These are phyloP conservation scores for Typha latifolia DNA, from an alignment of 176 grass and related monocot species.

Conservation along the genomic window DNA sequence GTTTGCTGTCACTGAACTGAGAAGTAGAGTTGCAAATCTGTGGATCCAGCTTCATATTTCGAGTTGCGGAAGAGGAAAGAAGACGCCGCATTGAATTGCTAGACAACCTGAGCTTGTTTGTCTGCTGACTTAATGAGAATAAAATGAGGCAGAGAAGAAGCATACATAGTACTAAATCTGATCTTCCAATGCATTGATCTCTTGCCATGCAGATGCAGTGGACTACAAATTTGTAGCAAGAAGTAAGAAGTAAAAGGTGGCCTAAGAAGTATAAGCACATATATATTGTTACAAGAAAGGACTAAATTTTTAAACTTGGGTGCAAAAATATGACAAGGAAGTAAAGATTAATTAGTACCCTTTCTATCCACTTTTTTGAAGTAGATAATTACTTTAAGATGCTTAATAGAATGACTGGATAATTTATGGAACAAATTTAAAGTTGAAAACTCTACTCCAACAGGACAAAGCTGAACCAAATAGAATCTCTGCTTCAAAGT, in stretches of 20 bases:
- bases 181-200: conserved; percentile 22
- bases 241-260: background rate
- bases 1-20: conserved; percentile 35
- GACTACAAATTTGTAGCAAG: background rate
- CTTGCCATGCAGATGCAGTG: conserved; percentile 44
- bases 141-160: conserved; percentile 10
- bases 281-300: no score
- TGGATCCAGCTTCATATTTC: conserved; percentile 20
- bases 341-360: no score
- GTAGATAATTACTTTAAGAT: no score
- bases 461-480: no score
- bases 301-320: no score
- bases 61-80: conserved; percentile 1
- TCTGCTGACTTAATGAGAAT: conserved; percentile 5
- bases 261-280: conserved; percentile 1
- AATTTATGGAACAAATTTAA: no score
- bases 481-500: no score
- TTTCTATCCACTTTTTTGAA: no score
- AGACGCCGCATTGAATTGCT: conserved; percentile 1
- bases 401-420: no score
- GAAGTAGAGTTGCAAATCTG: conserved; percentile 27
- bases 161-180: conserved; percentile 15
- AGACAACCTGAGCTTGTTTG: background rate
- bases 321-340: no score
- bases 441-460: no score